These are phyloP conservation scores for Parafenestella ontariensis DNA, from an alignment of 2,329 filamentous ascomycete genomes.

Conservation along the genomic window DNA sequence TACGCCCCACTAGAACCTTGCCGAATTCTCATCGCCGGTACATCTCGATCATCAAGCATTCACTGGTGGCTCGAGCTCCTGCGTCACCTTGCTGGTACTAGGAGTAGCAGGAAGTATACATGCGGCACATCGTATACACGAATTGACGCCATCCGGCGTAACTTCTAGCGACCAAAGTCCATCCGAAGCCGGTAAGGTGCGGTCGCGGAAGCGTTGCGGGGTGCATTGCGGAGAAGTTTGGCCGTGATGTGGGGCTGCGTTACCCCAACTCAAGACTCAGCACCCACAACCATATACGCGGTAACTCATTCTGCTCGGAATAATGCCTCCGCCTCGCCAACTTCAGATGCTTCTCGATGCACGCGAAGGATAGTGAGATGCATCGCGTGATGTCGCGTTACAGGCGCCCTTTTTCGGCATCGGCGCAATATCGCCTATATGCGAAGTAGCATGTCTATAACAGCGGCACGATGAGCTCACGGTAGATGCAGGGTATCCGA, in stretches of 20 bases:
- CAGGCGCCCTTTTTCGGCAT: constrained; percentile 1
- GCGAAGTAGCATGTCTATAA: not conserved
- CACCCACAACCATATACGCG: constrained; percentile 18
- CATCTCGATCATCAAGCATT: not conserved
- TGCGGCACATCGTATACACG: not conserved
- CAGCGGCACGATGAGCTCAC: not conserved
- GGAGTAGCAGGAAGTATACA: not conserved
- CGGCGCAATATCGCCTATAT: constrained; percentile 21
- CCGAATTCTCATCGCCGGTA: not conserved
- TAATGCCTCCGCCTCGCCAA: constrained; percentile 10
- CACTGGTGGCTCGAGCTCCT: not conserved
- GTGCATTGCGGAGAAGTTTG: constrained; percentile 26
- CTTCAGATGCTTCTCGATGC: not conserved
- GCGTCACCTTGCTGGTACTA: not conserved
- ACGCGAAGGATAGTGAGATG: constrained; percentile 11
- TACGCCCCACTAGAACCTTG: not conserved
- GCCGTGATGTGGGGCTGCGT: constrained; percentile 30
- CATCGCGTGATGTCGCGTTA: constrained; percentile 7
- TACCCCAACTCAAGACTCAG: not conserved
- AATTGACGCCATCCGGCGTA: not conserved
- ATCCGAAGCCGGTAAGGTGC: constrained; percentile 7
- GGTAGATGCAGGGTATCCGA: constrained; percentile 8
- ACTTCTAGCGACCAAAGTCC: not conserved
- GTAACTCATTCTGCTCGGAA: constrained; percentile 21
- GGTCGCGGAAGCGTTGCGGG: constrained; percentile 21